Evolutionary conservation across 164 flowering plant genomes (phyloP).

Genomic region (Macadamia tetraphylla): DNA sequence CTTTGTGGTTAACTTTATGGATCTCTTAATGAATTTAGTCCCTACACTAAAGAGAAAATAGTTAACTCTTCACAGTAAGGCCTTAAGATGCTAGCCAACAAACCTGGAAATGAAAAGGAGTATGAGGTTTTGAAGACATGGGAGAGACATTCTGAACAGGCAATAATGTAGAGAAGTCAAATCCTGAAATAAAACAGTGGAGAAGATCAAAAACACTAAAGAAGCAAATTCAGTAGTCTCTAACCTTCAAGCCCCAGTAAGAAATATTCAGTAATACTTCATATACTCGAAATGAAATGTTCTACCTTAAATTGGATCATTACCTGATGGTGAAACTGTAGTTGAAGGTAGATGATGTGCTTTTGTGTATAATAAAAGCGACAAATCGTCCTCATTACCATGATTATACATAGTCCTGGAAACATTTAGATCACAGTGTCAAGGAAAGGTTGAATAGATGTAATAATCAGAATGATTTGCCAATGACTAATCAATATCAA

Average conservation of each 20-base stretch:
- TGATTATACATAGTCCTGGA: neutral
- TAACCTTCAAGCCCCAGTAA: neutral
- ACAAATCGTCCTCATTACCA: slow-evolving; percentile 12
- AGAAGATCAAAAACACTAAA: neutral
- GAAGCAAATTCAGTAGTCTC: neutral
- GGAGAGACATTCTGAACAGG: slow-evolving; percentile 30
- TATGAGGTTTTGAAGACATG: slow-evolving; percentile 18
- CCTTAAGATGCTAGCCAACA: neutral
- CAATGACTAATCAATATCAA: no score
- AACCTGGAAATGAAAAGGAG: slow-evolving; percentile 47
- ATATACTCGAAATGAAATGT: neutral
- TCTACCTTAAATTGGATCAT: slow-evolving; percentile 2
- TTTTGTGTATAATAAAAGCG: slow-evolving; percentile 11
- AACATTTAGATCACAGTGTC: neutral
- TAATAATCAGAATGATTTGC: no score
- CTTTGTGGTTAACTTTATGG: neutral
- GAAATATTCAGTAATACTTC: no score
- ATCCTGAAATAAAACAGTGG: neutral
- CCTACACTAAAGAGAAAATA: no score
- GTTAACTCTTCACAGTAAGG: neutral
- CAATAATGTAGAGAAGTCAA: slow-evolving; percentile 13
- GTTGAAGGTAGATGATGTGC: slow-evolving; percentile 9
- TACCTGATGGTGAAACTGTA: slow-evolving; percentile 1
- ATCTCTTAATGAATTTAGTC: neutral
- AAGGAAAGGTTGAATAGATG: neutral